Evolutionary conservation across 257 asterid species (phyloP), one percentile per base, ranked within the genome.

Genomic region (Buddleja alternifolia): DNA sequence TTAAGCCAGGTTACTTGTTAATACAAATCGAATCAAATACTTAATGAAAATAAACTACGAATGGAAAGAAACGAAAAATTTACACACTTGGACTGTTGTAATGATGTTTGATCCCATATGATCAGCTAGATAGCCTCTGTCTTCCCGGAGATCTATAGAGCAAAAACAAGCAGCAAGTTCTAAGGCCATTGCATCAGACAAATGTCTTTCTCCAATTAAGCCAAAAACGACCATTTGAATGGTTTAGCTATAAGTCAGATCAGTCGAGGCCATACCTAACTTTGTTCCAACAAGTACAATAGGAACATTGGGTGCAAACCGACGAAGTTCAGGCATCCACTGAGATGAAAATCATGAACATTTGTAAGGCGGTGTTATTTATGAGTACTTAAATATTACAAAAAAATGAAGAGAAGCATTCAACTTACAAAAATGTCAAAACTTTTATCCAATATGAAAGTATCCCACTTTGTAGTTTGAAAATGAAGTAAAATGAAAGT

Each of bases 291-390:
- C 98, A 11, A 93, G 95, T 34, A 93, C 98, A 59, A 90, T 77
- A 11, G 98, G 98, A 53, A 93, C 98, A 41, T 88, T 86, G 46
- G 97, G 97, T 2, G 98, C 97, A 72, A 93, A 93, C n/a, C 97
- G 83, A 32, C 97, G 96, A 81, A 93, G 98, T 54, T 93, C 98
- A 4, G 98, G 96, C 95, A 90, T 93, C 98, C 98, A 93, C 98
- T 93, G 96, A 55, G 65, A 83, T 39, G 57, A 82, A 56, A 72
- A 75, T 42, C 19, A n/a, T 10, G 39, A 34, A 44, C 16, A 23
- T n/a, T 23, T 34, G 23, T 8, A 14, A 32, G n/a, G 15, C 47
- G 48, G 34, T n/a, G 19, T n/a, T n/a, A n/a, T n/a, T n/a, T n/a
- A n/a, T n/a, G n/a, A 19, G 10, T 32, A 44, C 20, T 37, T 40